Evolutionary conservation across 306 rosid species (phyloP), one percentile per base, ranked within the genome.

Genomic region (Cucumis melo): DNA sequence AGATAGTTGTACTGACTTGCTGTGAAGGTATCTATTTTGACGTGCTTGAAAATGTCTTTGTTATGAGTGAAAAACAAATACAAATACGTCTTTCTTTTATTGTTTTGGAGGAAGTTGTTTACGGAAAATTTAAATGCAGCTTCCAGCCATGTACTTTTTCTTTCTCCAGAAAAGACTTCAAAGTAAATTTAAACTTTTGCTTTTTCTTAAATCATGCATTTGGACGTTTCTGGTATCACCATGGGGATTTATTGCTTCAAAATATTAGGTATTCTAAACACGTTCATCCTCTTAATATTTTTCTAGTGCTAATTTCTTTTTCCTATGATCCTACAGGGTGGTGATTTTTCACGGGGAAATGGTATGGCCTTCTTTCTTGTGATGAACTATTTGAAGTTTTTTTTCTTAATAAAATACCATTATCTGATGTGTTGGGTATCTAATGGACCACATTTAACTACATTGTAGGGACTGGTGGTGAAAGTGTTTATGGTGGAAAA

Each of bases 401-500:
- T 46, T 46, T 13, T n/a, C n/a, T n/a, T 12, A 3, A 32, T 50
- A 80, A 64, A 76, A 39, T 77, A 39, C 42, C 65, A 70, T 54
- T 77, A 80, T 78, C 78, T 76, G 76, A 41, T 77, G 44, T 78
- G 36, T 83, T 77, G 77, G 84, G 75, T 29, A 78, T 70, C 27
- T 83, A 84, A 87, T 32, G 71, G 80, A 83, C 80, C 21, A 80
- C 53, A 77, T 83, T 82, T 86, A 68, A 82, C 79, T 87, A 86
- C 74, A 81, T 81, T 83, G 83, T 86, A 95, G 99, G 99, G 77
- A 95, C 92, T 23, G 99, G 99, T 50, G 99, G 99, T 63, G 99
- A 95, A 90, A 90, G 98, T 88, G 88, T 92, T 38, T 90, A 92
- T 84, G 99, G 97, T 68, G 98, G 98, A 76, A 92, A 95, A 80